These are phyloP conservation scores for Penicillium macrosclerotiorum DNA, from an alignment of 495 filamentous ascomycete species.

Conservation along the genomic window DNA sequence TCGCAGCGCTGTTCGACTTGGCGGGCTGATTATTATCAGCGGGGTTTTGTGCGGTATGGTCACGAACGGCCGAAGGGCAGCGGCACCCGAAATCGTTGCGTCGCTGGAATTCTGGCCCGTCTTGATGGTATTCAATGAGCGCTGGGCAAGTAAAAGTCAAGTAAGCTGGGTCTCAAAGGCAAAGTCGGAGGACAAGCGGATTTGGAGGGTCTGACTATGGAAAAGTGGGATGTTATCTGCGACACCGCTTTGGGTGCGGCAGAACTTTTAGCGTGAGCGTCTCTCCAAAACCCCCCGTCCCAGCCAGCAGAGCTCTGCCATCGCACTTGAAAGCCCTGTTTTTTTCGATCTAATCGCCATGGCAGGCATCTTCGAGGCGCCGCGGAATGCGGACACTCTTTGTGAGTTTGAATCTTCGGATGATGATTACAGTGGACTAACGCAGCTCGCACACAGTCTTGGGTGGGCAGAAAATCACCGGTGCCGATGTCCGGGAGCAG, in stretches of 20 bases:
- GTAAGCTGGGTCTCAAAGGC: conserved; percentile 16
- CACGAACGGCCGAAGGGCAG: conserved; percentile 35
- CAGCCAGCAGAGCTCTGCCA: conserved; percentile 35
- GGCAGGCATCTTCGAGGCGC: conserved; percentile 86
- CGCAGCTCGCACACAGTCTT: conserved; percentile 60
- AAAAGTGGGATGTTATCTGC: conserved; percentile 46
- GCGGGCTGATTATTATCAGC: conserved; percentile 39
- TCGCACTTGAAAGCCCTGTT: conserved; percentile 24
- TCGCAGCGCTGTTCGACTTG: conserved; percentile 69
- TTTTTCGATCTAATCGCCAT: conserved; percentile 47
- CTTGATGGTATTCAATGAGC: conserved; percentile 31
- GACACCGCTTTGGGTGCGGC: conserved; percentile 41
- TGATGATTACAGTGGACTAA: conserved; percentile 18
- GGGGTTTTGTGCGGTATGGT: conserved; percentile 43
- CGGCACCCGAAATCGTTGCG: conserved; percentile 23
- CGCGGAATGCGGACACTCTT: conserved; percentile 80
- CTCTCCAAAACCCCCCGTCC: conserved; percentile 28
- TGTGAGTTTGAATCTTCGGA: conserved; percentile 49
- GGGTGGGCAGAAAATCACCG: conserved; percentile 91
- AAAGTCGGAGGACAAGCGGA: conserved; percentile 16
- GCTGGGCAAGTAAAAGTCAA: conserved; percentile 20
- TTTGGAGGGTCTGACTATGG: conserved; percentile 27
- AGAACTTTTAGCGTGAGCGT: conserved; percentile 47
- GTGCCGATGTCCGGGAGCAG: conserved; percentile 91
- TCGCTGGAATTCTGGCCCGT: conserved; percentile 38